These are phyloP conservation scores for Clitocybe nebularis DNA, from an alignment of 1,284 basidiomycete species.

Conservation along the genomic window DNA sequence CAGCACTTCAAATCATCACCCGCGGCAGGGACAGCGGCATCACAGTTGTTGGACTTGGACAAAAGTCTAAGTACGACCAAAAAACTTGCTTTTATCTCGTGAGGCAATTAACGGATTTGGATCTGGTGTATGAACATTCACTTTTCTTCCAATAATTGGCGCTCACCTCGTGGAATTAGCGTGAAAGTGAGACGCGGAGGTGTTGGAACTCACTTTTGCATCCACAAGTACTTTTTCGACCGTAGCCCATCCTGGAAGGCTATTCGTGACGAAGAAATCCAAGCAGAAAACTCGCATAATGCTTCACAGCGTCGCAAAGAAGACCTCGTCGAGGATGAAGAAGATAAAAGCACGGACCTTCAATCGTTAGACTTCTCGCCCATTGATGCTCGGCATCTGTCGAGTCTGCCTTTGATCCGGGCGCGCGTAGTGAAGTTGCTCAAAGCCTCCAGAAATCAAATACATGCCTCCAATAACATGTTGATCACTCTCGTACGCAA, in stretches of 20 bases:
- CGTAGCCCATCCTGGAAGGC: constrained; percentile 66
- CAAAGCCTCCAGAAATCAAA: constrained; percentile 59
- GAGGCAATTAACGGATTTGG: constrained; percentile 67
- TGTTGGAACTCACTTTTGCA: constrained; percentile 69
- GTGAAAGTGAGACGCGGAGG: constrained; percentile 74
- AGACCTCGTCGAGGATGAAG: constrained; percentile 32
- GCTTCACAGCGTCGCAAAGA: constrained; percentile 25
- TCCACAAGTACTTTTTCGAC: constrained; percentile 78
- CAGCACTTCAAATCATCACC: constrained; percentile 82
- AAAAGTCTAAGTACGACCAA: constrained; percentile 80
- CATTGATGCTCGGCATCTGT: constrained; percentile 71
- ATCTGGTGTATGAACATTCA: constrained; percentile 56
- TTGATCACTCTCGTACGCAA: constrained; percentile 60
- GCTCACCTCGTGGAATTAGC: constrained; percentile 30
- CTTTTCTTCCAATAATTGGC: constrained; percentile 5
- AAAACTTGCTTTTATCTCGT: constrained; percentile 87
- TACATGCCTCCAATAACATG: constrained; percentile 68
- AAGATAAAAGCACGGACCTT: constrained; percentile 26
- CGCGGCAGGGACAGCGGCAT: constrained; percentile 75
- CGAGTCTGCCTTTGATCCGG: constrained; percentile 65
- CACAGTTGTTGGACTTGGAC: constrained; percentile 74
- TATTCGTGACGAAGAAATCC: constrained; percentile 62
- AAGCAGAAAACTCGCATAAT: constrained; percentile 34
- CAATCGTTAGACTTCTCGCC: constrained; percentile 53
- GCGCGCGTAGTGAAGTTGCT: constrained; percentile 65